These are phyloP conservation scores for Candida sojae DNA, from an alignment of 1,139 yeast species.

Conservation along the genomic window DNA sequence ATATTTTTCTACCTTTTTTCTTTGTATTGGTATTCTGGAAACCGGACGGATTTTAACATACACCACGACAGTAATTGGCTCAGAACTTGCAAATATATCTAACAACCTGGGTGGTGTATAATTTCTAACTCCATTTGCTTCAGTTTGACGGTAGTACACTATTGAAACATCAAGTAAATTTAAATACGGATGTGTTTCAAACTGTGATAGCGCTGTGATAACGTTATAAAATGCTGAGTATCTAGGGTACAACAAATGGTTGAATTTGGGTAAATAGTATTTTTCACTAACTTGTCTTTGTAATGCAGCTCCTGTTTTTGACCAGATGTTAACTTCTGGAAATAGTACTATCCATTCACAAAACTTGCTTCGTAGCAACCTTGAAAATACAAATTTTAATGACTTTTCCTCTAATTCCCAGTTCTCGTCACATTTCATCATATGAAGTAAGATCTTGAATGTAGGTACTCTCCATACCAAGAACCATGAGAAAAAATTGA, in stretches of 20 bases:
- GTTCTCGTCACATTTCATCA: constrained; percentile 58
- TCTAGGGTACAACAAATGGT: constrained; percentile 66
- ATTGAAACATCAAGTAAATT: constrained; percentile 57
- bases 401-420: constrained; percentile 54
- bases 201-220: constrained; percentile 21
- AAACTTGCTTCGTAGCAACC: constrained; percentile 25
- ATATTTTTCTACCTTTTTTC: constrained; percentile 65
- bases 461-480: constrained; percentile 58
- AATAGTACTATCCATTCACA: constrained; percentile 62
- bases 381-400: constrained; percentile 24
- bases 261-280: constrained; percentile 53
- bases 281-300: constrained; percentile 54
- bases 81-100: constrained; percentile 50
- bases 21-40: constrained; percentile 51
- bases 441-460: constrained; percentile 37
- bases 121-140: constrained; percentile 9
- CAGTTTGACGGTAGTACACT: constrained; percentile 32
- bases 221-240: constrained; percentile 54
- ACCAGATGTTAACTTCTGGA: constrained; percentile 74
- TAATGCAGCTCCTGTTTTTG: constrained; percentile 42
- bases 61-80: constrained; percentile 46
- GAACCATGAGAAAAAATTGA: constrained; percentile 65
- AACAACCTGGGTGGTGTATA: constrained; percentile 52
- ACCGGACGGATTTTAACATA: constrained; percentile 50
- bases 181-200: constrained; percentile 24